Evolutionary conservation across 163 green algal genomes (phyloP).

Genomic region (Coccomyxa subellipsoidea): DNA sequence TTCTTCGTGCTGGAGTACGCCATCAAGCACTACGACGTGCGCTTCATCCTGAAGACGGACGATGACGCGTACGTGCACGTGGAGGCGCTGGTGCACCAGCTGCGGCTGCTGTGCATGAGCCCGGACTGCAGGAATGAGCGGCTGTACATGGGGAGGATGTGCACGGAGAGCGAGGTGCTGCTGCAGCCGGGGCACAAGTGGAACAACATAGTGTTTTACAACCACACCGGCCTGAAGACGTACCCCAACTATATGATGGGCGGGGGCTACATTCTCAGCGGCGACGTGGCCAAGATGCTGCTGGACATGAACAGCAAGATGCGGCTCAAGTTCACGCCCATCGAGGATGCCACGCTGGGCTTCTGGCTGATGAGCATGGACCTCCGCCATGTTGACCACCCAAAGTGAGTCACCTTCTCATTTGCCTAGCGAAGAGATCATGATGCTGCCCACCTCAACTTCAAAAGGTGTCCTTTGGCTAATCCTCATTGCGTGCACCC

Average conservation of each 20-base stretch:
- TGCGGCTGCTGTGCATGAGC: conserved; percentile 38
- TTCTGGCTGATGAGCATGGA: conserved; percentile 59
- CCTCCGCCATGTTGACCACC: conserved; percentile 51
- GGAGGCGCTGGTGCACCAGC: conserved; percentile 34
- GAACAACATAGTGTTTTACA: conserved; percentile 54
- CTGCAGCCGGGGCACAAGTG: conserved; percentile 54
- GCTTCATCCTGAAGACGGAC: conserved; percentile 53
- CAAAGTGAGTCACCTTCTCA: not conserved
- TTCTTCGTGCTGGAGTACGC: conserved; percentile 55
- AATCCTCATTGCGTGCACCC: too few relatives aligned
- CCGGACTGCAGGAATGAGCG: conserved; percentile 40
- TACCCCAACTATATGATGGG: conserved; percentile 62
- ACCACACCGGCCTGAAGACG: conserved; percentile 53
- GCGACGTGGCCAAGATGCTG: conserved; percentile 43
- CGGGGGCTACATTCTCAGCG: conserved; percentile 49
- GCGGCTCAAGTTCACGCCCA: conserved; percentile 53
- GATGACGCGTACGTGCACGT: conserved; percentile 58
- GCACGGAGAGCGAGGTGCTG: conserved; percentile 41
- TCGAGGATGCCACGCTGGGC: conserved; percentile 54
- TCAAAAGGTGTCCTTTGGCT: too few relatives aligned
- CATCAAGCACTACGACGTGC: conserved; percentile 38
- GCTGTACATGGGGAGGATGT: conserved; percentile 51
- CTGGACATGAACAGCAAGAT: conserved; percentile 40
- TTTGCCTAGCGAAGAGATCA: not conserved
- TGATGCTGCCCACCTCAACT: not conserved